Evolutionary conservation across 768 basidiomycete genomes (phyloP), one percentile per base, ranked within the genome.

Genomic region (Mycena capillaripes): DNA sequence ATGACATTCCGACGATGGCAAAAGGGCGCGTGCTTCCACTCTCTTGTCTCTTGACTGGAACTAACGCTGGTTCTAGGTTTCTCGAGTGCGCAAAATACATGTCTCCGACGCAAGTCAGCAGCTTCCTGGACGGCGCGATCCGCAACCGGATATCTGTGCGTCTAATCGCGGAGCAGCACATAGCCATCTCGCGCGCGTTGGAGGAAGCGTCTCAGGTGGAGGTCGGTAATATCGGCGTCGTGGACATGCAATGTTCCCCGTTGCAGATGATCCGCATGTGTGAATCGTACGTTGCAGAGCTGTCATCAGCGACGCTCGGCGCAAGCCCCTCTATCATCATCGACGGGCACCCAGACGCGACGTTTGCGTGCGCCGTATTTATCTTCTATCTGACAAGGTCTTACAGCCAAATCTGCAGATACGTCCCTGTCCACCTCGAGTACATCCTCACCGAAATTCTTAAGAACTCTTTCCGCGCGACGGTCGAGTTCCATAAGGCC

Each of bases 391-490:
- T 50, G 23, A 34, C 16, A 30, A 27, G 38, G 52, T 34, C 60
- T n/a, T 53, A 52, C 58, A 59, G n/a, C 48, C 57, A 56, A 21
- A 8, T 44, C 46, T 46, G 48, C 76, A 95, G 95, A 29, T 96
- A 95, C 77, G 90, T 97, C 44, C 95, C 96, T 4, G 93, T 95
- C 1, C 96, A 97, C 79, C 87, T 97, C 40, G 96, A 97, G 80
- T 97, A 97, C 79, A 94, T 96, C 76, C 83, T 96, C 64, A 97
- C 96, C 2, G 96, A 97, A 80, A 89, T 97, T 46, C 86, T 97
- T 46, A 97, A 97, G 82, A 97, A 97, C 78, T 89, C 95, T 0
- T 97, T 95, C 82, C 92, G 96, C 36, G 96, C 96, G 10, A 96
- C 94, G 2, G 91, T 95, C 29, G 96, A 97, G 77, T 89, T 90